Conservation (phyloP, 2,329 filamentous ascomycete species). For the Paecilomyces niveus region DNA sequence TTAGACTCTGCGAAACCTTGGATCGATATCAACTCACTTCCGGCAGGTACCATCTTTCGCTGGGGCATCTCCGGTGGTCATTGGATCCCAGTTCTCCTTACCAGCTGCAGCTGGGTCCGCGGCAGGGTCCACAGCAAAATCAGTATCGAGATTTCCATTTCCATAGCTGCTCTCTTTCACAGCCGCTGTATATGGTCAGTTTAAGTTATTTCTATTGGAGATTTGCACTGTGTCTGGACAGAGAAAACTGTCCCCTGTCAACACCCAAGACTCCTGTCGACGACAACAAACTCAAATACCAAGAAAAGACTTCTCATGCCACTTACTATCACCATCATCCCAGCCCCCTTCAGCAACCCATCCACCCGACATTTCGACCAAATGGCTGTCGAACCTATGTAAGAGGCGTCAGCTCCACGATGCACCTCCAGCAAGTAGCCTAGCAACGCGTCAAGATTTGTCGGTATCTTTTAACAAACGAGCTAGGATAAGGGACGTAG, state of each 20-base stretch:
- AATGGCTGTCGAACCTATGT: neutral
- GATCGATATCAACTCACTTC: slow-evolving; percentile 22
- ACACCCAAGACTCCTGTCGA: neutral
- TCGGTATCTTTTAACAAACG: neutral
- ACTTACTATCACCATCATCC: slow-evolving; percentile 5
- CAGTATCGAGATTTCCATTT: neutral
- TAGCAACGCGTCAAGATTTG: neutral
- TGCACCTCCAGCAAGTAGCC: neutral
- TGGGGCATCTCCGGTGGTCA: slow-evolving; percentile 3
- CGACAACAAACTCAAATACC: neutral
- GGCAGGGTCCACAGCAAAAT: neutral
- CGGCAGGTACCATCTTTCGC: slow-evolving; percentile 23
- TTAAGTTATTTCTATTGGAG: neutral
- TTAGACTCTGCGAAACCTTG: slow-evolving; percentile 5
- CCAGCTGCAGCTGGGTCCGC: neutral
- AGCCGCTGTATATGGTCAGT: neutral
- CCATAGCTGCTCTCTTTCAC: neutral
- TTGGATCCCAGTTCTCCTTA: slow-evolving; percentile 9
- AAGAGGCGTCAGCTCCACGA: neutral
- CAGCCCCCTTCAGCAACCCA: slow-evolving; percentile 3
- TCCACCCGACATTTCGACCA: neutral
- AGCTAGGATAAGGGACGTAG: neutral
- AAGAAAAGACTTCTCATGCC: neutral
- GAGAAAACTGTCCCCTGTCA: neutral
- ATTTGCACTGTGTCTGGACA: neutral